A percentile compares a stretch with the other conserved stretches of the same genome.
phyloP scores from a whole-genome alignment of 106 monocot species.

The Ottelia alismoides region DNA sequence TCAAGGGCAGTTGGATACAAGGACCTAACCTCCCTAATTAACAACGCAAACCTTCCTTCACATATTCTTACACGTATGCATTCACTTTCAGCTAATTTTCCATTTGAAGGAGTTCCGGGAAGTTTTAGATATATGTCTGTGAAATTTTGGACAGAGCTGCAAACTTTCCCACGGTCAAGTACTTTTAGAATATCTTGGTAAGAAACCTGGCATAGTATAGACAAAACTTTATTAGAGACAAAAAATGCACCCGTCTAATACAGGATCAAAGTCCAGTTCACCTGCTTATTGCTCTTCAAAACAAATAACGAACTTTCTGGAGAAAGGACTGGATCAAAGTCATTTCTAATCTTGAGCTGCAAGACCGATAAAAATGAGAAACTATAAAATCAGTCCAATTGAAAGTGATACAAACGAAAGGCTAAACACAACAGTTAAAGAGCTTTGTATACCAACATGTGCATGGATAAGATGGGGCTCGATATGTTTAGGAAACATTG shows the following conservation, averaged over 20 bases:
- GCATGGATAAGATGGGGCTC: slow-evolving; percentile 99
- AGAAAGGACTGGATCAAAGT: slow-evolving; percentile 98
- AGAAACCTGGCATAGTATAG: slow-evolving; percentile 38
- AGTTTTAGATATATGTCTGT: slow-evolving; percentile 87
- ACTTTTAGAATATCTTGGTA: slow-evolving; percentile 90
- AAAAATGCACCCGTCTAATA: no score
- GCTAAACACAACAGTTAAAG: no score
- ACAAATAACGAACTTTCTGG: slow-evolving; percentile 98
- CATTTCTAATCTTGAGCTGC: slow-evolving; percentile 96
- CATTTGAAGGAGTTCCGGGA: slow-evolving; percentile 71
- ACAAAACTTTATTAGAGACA: no score
- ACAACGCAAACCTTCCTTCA: slow-evolving; percentile 96
- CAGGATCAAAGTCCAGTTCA: slow-evolving; percentile 12
- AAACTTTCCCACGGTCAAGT: slow-evolving; percentile 76
- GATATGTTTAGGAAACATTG: slow-evolving; percentile 89
- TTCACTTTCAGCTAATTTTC: slow-evolving; percentile 68
- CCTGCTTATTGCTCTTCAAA: slow-evolving; percentile 91
- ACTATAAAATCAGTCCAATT: no score
- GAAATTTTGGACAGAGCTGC: slow-evolving; percentile 93
- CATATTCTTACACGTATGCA: slow-evolving; percentile 97
- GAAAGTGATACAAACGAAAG: no score
- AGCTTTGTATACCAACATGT: slow-evolving; percentile 94
- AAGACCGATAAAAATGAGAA: no score
- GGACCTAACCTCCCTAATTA: slow-evolving; percentile 74
- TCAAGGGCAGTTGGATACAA: not conserved